A percentile compares a stretch with the other conserved stretches of the same genome.
Conservation (phyloP, 805 yeast genomes). For the Hanseniaspora singularis region DNA sequence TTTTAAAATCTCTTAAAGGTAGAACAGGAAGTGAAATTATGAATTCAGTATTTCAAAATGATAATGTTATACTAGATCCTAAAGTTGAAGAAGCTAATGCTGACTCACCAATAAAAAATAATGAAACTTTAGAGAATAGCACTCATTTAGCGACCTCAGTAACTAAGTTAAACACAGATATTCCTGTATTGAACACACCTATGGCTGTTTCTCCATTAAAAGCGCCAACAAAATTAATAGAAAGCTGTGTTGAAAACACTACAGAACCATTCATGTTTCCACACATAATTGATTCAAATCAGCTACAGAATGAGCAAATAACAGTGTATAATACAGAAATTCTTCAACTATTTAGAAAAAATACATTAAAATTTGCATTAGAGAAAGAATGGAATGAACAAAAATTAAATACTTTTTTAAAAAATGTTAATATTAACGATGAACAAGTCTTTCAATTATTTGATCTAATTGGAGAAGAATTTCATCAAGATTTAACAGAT, state of each 20-base stretch:
- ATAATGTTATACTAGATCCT: too few species aligned
- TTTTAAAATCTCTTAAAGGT: neutral
- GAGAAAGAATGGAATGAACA: neutral
- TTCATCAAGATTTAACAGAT: conserved; percentile 1
- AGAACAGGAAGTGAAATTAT: neutral
- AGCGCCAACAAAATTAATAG: too few species aligned
- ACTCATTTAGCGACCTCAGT: too few species aligned
- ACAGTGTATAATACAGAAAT: neutral
- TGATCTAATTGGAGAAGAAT: conserved; percentile 2
- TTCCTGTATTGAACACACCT: too few species aligned
- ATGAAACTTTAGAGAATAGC: too few species aligned
- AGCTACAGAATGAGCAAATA: neutral
- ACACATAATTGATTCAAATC: neutral
- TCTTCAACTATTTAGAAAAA: conserved; percentile 15
- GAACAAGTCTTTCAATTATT: neutral
- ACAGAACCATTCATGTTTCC: neutral
- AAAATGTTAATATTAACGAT: neutral
- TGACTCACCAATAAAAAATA: too few species aligned
- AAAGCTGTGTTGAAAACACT: too few species aligned
- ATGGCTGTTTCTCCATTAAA: too few species aligned
- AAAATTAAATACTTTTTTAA: neutral
- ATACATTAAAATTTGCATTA: conserved; percentile 15
- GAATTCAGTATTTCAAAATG: neutral
- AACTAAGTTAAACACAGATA: too few species aligned
- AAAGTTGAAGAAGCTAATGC: too few species aligned